These are phyloP conservation scores for Cylindrotheca fusiformis DNA, from an alignment of 108 stramenopile species.

Conservation along the genomic window DNA sequence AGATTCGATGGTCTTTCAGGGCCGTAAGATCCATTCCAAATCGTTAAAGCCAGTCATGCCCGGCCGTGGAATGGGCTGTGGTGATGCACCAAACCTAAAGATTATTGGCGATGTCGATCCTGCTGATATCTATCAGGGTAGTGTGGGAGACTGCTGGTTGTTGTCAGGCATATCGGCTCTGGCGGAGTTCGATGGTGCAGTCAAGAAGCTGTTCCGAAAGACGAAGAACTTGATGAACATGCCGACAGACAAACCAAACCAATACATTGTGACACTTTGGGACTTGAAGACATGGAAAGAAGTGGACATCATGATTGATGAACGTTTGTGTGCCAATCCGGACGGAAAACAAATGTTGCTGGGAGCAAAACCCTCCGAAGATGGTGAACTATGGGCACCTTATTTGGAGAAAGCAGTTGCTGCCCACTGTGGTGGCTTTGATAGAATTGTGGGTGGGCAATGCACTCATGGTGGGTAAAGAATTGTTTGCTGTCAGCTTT, in stretches of 20 bases:
- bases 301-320: conserved; percentile 27
- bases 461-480: conserved; percentile 24
- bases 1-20: conserved; percentile 18
- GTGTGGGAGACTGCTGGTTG: conserved; percentile 32
- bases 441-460: conserved; percentile 21
- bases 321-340: conserved; percentile 6
- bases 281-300: conserved; percentile 23
- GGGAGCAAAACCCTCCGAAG: conserved; percentile 13
- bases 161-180: conserved; percentile 16
- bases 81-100: conserved; percentile 31
- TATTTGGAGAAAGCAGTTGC: conserved; percentile 30
- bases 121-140: conserved; percentile 34
- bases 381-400: conserved; percentile 21
- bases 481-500: neutral
- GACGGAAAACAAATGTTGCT: conserved; percentile 3
- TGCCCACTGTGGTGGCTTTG: conserved; percentile 27
- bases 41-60: conserved; percentile 13
- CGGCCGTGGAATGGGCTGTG: conserved; percentile 33
- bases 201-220: conserved; percentile 27
- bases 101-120: conserved; percentile 42
- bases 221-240: conserved; percentile 10
- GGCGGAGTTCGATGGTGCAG: conserved; percentile 31
- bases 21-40: conserved; percentile 14
- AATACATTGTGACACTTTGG: conserved; percentile 19
- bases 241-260: conserved; percentile 13